These are phyloP conservation scores for Moringa oleifera DNA, from an alignment of 345 rosid genomes.

Conservation along the genomic window DNA sequence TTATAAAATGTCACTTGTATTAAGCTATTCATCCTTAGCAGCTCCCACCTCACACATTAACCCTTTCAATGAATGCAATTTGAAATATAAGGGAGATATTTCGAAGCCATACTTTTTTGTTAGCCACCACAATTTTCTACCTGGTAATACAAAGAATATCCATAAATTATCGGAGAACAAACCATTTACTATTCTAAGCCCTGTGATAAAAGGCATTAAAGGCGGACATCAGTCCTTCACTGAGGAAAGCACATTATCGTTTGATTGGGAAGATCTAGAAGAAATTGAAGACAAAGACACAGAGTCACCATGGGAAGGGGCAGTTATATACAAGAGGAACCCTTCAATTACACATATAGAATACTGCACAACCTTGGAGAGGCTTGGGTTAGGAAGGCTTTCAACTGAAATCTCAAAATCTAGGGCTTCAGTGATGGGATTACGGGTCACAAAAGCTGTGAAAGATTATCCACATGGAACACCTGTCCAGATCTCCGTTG, in stretches of 20 bases:
- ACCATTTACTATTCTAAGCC: slow-evolving; percentile 16
- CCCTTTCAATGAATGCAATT: slow-evolving; percentile 4
- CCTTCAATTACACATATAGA: slow-evolving; percentile 68
- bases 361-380: slow-evolving; percentile 86
- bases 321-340: slow-evolving; percentile 68
- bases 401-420: slow-evolving; percentile 63
- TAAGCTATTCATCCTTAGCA: slow-evolving; percentile 26
- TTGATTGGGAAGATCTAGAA: slow-evolving; percentile 56
- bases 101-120: slow-evolving; percentile 10
- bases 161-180: slow-evolving; percentile 7
- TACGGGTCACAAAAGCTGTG: slow-evolving; percentile 79
- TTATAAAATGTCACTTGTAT: slow-evolving; percentile 35
- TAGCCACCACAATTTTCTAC: slow-evolving; percentile 11
- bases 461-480: slow-evolving; percentile 85
- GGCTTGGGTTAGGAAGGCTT: slow-evolving; percentile 75
- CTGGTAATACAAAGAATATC: slow-evolving; percentile 8
- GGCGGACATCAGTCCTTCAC: slow-evolving; percentile 23
- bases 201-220: slow-evolving; percentile 23
- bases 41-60: slow-evolving; percentile 20
- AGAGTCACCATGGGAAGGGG: slow-evolving; percentile 90
- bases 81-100: slow-evolving; percentile 14
- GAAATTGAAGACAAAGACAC: slow-evolving; percentile 45
- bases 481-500: slow-evolving; percentile 86
- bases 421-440: slow-evolving; percentile 79
- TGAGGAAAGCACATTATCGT: slow-evolving; percentile 34